Conservation (phyloP, 331 rosid genomes). For the Acacia pycnantha region DNA sequence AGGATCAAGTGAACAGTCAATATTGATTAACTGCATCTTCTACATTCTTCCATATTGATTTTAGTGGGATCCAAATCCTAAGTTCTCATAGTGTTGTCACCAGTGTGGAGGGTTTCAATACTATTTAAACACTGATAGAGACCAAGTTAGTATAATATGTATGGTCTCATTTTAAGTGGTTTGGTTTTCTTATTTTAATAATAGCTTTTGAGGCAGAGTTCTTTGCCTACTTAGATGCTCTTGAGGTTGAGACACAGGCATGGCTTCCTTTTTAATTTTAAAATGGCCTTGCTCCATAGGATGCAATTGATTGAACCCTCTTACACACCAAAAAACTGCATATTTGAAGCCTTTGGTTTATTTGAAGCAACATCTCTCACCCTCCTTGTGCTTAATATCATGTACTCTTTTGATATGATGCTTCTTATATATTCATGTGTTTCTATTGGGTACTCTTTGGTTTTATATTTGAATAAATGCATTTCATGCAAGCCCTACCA, state of each 20-base stretch:
- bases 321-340: too few relatives aligned
- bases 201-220: background rate
- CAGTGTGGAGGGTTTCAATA: background rate
- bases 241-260: background rate
- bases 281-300: background rate
- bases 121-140: background rate
- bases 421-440: background rate
- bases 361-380: too few relatives aligned
- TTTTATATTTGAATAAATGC: background rate
- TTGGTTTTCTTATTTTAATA: background rate
- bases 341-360: too few relatives aligned
- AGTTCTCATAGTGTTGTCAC: background rate
- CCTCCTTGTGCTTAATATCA: too few relatives aligned
- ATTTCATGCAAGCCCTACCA: background rate
- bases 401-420: too few relatives aligned
- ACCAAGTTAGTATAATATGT: background rate
- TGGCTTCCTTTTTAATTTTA: background rate
- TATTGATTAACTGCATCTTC: background rate
- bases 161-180: background rate
- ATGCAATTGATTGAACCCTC: background rate
- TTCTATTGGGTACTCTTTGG: background rate
- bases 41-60: background rate
- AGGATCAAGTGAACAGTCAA: background rate
- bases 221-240: background rate
- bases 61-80: background rate